phyloP scores from a whole-genome alignment of 441 rosid species.

The Euphorbia neoarborescens region DNA sequence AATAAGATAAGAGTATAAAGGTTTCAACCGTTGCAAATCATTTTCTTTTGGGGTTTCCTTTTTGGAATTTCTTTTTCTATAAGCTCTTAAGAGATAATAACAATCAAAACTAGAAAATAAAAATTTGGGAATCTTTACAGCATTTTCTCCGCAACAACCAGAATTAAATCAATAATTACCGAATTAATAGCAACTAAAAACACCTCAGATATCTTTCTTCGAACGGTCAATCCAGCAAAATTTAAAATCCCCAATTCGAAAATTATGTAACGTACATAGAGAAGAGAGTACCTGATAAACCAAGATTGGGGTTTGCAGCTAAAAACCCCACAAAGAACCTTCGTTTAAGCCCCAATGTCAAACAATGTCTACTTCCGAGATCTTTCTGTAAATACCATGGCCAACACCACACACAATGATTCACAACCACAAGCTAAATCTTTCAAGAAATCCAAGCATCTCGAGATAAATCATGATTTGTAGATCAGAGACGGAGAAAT shows the following conservation, averaged over 20 bases:
- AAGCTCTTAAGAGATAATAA: constrained; percentile 21
- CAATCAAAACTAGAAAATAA: constrained; percentile 5
- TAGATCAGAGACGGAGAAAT: constrained; percentile 6
- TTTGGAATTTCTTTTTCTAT: constrained; percentile 31
- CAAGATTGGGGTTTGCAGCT: constrained; percentile 1
- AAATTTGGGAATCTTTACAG: constrained; percentile 19
- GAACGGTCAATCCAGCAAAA: constrained; percentile 6
- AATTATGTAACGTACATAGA: constrained; percentile 4
- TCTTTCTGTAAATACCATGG: constrained; percentile 22
- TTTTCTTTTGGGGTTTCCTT: constrained; percentile 20
- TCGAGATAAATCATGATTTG: constrained; percentile 21
- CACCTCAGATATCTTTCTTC: constrained; percentile 6
- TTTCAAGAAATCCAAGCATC: constrained; percentile 16
- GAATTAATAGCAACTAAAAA: constrained; percentile 8
- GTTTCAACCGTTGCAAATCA: constrained; percentile 33
- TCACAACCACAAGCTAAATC: constrained; percentile 5
- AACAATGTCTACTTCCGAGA: not conserved
- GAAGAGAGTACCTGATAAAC: constrained; percentile 13
- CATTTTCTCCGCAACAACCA: constrained; percentile 15
- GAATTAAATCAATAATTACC: not conserved
- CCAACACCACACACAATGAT: not conserved
- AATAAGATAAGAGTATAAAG: constrained; percentile 17
- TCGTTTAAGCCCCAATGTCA: not conserved
- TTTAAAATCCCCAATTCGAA: not conserved
- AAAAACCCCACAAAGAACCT: constrained; percentile 8